Base-by-base conservation (phyloP, 805 yeast genomes). In the Torulaspora gathmanii region DNA sequence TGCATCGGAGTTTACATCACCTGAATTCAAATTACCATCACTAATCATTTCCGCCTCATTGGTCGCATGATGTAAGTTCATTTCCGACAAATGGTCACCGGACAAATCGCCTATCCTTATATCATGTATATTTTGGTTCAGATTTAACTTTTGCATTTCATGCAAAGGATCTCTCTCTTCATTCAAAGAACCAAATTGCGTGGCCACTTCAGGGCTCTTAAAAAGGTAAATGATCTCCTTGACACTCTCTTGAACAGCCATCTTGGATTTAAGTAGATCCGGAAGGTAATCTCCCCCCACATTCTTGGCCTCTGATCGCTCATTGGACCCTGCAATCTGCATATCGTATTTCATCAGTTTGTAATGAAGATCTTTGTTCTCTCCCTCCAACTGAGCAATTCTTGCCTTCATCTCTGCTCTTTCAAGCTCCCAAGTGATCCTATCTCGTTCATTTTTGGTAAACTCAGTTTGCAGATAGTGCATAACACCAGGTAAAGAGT, bases 401-500 rank as follows among this genome's bases (percentile, higher is more conserved):
- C 66, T 59, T 23, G 72, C 68, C 60, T 71, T 75, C 82, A 80
- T 75, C 54, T 80, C 84, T 15, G 80, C 78, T 29, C 74, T 68
- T 56, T 80, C 84, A 41, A 78, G 64, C 47, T 75, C 80, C 81
- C 82, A 79, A 35, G 74, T 74, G 42, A 80, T 76, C 40, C 81
- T 66, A 52, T 77, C 79, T 44, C 78, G 73, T 57, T 80, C 85
- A 58, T 75, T 77, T 47, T 71, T 73, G 43, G 80, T 79, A 73
- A 80, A 79, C 53, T 80, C 84, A 19, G 75, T 67, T 57, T 80
- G 85, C 55, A 80, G 68, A 50, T 75, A 80, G 55, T 78, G 75
- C 79, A 80, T 78, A 26, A 80, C 80, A 40, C 85, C 84, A 34
- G 72, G 70, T 26, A 64, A 40, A 13, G 67, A 58, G 44, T 63